Percentiles rank a stretch among this genome's conserved stretches.
Evolutionary conservation across 495 filamentous ascomycete genomes (phyloP).

Genomic region (Delitschia confertaspora): DNA sequence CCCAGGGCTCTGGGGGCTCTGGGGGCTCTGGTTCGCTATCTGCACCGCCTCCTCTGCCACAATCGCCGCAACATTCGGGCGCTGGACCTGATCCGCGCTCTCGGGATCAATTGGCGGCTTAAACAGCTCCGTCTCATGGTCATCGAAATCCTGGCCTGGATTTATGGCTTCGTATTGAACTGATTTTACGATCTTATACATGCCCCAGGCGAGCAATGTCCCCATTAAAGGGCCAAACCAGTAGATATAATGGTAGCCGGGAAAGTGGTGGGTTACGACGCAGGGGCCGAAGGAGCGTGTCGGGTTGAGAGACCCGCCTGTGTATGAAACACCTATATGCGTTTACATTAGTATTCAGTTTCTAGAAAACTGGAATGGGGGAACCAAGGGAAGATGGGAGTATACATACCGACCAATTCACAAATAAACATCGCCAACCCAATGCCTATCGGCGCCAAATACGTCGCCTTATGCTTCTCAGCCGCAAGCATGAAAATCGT

Average conservation of each 20-base stretch:
- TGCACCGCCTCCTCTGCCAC: conserved; percentile 18
- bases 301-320: conserved; percentile 64
- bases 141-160: conserved; percentile 56
- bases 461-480: conserved; percentile 75
- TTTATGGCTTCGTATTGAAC: conserved; percentile 72
- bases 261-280: conserved; percentile 56
- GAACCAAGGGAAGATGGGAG: background rate
- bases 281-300: conserved; percentile 62
- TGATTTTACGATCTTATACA: conserved; percentile 40
- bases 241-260: conserved; percentile 62
- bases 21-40: conserved; percentile 2
- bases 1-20: background rate
- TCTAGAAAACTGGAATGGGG: background rate
- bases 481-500: conserved; percentile 76
- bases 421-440: conserved; percentile 62
- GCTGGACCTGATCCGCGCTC: conserved; percentile 13
- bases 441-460: conserved; percentile 70
- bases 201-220: conserved; percentile 32
- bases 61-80: conserved; percentile 27
- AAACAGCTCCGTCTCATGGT: conserved; percentile 31
- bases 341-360: too few species aligned
- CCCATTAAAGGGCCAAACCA: conserved; percentile 37
- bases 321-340: conserved; percentile 61
- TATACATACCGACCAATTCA: conserved; percentile 49
- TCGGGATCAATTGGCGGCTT: conserved; percentile 14